A percentile compares a stretch with the other conserved stretches of the same genome.
phyloP scores from a whole-genome alignment of 208 protist genomes.

The Acanthamoeba sp. region DNA sequence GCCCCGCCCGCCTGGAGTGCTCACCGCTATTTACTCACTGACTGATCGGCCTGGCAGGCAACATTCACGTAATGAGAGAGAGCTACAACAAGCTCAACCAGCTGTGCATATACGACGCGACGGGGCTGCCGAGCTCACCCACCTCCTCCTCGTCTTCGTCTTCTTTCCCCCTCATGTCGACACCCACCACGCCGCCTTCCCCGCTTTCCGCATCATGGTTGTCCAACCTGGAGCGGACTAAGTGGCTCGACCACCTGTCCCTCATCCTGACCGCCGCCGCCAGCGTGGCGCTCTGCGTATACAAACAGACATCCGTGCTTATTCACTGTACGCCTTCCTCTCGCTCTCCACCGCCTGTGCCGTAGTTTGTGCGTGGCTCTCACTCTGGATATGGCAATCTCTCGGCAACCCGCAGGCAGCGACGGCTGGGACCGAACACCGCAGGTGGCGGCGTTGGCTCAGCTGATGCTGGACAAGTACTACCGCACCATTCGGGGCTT shows the following conservation, averaged over 20 bases:
- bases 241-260: conserved; percentile 58
- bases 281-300: conserved; percentile 25
- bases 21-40: neutral
- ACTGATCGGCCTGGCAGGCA: neutral
- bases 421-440: conserved; percentile 94
- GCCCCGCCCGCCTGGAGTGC: neutral
- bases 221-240: conserved; percentile 55
- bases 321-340: conserved; percentile 58
- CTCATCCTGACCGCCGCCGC: conserved; percentile 49
- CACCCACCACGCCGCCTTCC: neutral
- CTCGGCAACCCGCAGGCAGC: neutral
- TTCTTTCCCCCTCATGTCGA: neutral
- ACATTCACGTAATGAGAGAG: conserved; percentile 73
- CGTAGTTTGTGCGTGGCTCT: neutral
- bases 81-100: conserved; percentile 62
- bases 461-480: conserved; percentile 93
- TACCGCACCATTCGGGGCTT: conserved; percentile 93
- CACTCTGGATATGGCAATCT: neutral
- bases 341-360: neutral
- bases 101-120: conserved; percentile 17
- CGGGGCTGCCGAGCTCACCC: neutral
- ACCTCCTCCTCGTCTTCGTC: conserved; percentile 50
- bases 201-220: conserved; percentile 31
- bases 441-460: conserved; percentile 90
- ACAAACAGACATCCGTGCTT: conserved; percentile 55